phyloP scores from a whole-genome alignment of 176 grass and related monocot species.

The Secale cereale region DNA sequence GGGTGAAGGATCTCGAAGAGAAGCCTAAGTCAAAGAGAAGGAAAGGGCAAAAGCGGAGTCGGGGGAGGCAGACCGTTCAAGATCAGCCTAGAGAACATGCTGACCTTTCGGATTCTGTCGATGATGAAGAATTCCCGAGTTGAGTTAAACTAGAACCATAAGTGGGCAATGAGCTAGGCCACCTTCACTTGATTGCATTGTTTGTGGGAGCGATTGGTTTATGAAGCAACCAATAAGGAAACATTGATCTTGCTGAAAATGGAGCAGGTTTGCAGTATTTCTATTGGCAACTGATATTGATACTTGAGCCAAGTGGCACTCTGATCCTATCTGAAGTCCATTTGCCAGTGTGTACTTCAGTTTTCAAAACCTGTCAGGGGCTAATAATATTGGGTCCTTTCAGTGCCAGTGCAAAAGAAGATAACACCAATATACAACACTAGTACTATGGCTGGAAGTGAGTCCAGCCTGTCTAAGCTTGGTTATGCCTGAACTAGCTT shows the following conservation, averaged over 20 bases:
- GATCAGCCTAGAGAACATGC: not conserved
- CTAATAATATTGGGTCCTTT: not conserved
- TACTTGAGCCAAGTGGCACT: not conserved
- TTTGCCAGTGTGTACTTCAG: not conserved
- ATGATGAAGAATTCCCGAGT: slow-evolving; percentile 26
- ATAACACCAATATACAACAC: not conserved
- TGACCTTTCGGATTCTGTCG: slow-evolving; percentile 22
- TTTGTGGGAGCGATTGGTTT: not conserved
- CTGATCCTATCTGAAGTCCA: not conserved
- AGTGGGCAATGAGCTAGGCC: not conserved
- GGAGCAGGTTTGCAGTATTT: slow-evolving; percentile 2
- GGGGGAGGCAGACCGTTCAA: not conserved
- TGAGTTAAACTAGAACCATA: slow-evolving; percentile 7
- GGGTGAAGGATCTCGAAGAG: slow-evolving; percentile 71
- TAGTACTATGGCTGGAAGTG: not conserved
- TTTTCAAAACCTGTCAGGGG: not conserved
- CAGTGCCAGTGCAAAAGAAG: not conserved
- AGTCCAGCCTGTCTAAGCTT: not conserved
- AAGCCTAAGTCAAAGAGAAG: slow-evolving; percentile 63
- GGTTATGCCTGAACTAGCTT: not conserved
- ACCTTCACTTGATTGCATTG: slow-evolving; percentile 7
- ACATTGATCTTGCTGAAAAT: not conserved
- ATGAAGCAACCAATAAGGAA: slow-evolving; percentile 24
- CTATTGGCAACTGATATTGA: not conserved
- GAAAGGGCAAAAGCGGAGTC: slow-evolving; percentile 35